These are phyloP conservation scores for Echria macrotheca DNA, from an alignment of 495 filamentous ascomycete genomes.

Conservation along the genomic window DNA sequence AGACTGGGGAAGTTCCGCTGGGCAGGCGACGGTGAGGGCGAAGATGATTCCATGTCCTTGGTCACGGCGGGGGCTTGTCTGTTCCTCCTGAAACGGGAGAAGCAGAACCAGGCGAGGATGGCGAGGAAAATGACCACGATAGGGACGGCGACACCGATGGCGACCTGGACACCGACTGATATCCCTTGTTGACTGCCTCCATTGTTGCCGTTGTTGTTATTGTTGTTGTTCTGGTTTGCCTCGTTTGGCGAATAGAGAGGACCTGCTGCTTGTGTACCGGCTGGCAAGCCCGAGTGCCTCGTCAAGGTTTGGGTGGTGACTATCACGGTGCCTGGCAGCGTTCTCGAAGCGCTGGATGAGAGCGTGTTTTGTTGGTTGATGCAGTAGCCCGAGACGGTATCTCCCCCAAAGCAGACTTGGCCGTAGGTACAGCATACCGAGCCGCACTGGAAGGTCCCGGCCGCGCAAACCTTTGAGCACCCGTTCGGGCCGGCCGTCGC, in stretches of 20 bases:
- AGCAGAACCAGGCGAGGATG: not conserved
- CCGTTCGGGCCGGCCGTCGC: not conserved
- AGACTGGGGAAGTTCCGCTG: not conserved
- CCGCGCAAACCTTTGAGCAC: not conserved
- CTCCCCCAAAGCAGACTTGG: conserved; percentile 2
- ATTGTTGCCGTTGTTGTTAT: not conserved
- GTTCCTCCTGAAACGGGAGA: not conserved
- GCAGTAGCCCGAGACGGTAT: conserved; percentile 2
- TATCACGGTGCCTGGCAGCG: not conserved
- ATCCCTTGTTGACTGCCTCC: too few relatives aligned
- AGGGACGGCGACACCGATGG: conserved; percentile 3
- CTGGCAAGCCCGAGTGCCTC: not conserved
- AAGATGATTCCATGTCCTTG: not conserved
- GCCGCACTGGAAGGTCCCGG: conserved; percentile 4
- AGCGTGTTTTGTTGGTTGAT: too few relatives aligned
- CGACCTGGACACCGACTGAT: not conserved
- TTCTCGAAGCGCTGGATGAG: too few relatives aligned
- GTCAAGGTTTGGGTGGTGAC: not conserved
- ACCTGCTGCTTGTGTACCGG: not conserved
- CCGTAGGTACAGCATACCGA: conserved; percentile 7
- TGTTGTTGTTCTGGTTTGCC: not conserved
- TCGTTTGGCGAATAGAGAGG: not conserved
- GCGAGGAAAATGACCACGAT: conserved; percentile 4
- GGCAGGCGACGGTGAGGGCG: not conserved
- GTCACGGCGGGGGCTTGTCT: not conserved